A percentile compares a stretch with the other conserved stretches of the same genome.
phyloP scores from a whole-genome alignment of 495 filamentous ascomycete species.

The Annulohypoxylon stygium region DNA sequence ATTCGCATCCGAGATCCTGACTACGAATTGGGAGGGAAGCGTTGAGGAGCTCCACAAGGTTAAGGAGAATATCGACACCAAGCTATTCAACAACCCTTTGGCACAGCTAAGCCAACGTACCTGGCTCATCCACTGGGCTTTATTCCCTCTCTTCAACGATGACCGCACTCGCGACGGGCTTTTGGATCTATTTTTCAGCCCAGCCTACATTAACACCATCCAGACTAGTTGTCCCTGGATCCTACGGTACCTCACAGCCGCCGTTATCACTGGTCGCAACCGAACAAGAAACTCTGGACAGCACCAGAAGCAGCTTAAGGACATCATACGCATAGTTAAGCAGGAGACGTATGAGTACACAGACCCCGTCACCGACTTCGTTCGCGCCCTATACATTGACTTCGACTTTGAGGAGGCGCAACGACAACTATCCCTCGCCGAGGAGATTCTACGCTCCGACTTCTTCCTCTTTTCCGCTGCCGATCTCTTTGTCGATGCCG shows the following conservation, averaged over 20 bases:
- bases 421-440: conserved; percentile 88
- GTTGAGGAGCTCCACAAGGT: conserved; percentile 96
- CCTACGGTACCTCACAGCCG: conserved; percentile 91
- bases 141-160: conserved; percentile 99
- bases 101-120: conserved; percentile 94
- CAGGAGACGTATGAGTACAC: conserved; percentile 98
- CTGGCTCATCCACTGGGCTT: conserved; percentile 97
- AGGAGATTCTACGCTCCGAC: conserved; percentile 90
- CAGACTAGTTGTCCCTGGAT: conserved; percentile 98
- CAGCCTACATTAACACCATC: conserved; percentile 98
- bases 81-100: conserved; percentile 94
- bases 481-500: conserved; percentile 93
- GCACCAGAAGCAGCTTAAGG: conserved; percentile 98
- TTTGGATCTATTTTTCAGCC: conserved; percentile 96
- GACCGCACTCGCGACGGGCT: conserved; percentile 89
- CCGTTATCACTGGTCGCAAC: conserved; percentile 94
- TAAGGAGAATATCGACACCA: conserved; percentile 90
- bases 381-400: conserved; percentile 95
- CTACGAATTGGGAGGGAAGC: conserved; percentile 92
- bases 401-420: conserved; percentile 99
- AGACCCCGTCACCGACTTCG: conserved; percentile 95
- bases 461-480: conserved; percentile 92
- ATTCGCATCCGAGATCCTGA: conserved; percentile 92
- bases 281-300: conserved; percentile 82
- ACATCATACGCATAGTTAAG: conserved; percentile 91